Percentiles rank a stretch among this genome's conserved stretches.
phyloP scores from a whole-genome alignment of 2,329 filamentous ascomycete genomes.

The Neofusicoccum sp. region DNA sequence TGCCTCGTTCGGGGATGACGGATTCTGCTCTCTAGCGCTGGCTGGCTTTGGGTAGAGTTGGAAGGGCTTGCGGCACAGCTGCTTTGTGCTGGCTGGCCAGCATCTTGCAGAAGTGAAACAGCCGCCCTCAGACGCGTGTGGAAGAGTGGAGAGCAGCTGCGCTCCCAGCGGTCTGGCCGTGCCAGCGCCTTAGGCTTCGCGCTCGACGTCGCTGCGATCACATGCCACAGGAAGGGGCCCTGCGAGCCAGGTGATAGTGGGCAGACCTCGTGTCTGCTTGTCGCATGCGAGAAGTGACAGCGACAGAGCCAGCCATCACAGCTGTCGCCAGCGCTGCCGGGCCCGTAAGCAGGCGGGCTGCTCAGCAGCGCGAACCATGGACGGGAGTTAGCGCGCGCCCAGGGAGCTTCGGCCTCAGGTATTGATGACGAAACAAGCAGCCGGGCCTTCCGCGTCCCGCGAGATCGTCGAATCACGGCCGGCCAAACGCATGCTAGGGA shows the following conservation, averaged over 20 bases:
- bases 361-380: conserved; percentile 4
- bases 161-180: neutral
- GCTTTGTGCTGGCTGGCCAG: neutral
- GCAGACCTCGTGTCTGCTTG: neutral
- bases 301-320: neutral
- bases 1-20: conserved; percentile 5
- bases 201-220: neutral
- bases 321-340: neutral
- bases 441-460: conserved; percentile 7
- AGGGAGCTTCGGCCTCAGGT: conserved; percentile 7
- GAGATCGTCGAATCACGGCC: neutral
- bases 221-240: neutral
- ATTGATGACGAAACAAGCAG: conserved; percentile 14
- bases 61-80: conserved; percentile 1
- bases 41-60: neutral
- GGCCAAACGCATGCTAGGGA: neutral
- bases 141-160: neutral
- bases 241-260: neutral
- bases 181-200: neutral
- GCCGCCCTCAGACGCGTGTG: conserved; percentile 1
- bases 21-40: neutral
- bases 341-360: neutral
- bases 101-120: conserved; percentile 12
- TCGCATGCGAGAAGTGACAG: neutral
- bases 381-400: conserved; percentile 4